These are phyloP conservation scores for Chenopodium suecicum DNA, from an alignment of 148 eudicot genomes.

Conservation along the genomic window DNA sequence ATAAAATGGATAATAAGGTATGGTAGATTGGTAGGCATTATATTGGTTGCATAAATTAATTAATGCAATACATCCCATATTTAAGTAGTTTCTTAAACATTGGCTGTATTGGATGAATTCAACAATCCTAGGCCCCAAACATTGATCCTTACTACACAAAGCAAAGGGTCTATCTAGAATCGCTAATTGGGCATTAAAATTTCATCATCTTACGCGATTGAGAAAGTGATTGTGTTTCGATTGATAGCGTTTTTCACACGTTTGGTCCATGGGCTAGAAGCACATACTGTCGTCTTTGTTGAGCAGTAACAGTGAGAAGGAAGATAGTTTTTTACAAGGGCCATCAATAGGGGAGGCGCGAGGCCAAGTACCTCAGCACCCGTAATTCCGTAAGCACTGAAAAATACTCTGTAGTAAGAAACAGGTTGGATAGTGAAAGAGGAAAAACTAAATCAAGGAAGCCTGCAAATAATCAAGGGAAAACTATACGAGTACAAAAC, in stretches of 20 bases:
- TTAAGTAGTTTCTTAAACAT: neutral
- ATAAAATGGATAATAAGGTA: neutral
- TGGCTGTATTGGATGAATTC: neutral
- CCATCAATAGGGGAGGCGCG: too few relatives aligned
- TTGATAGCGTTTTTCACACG: too few relatives aligned
- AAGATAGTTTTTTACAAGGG: too few relatives aligned
- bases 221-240: too few relatives aligned
- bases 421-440: too few relatives aligned
- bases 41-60: conserved; percentile 4
- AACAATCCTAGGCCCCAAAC: neutral
- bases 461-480: neutral
- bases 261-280: too few relatives aligned
- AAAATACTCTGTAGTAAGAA: too few relatives aligned
- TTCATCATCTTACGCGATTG: too few relatives aligned
- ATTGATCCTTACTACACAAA: neutral
- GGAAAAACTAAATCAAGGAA: neutral
- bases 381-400: too few relatives aligned
- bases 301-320: too few relatives aligned
- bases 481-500: neutral
- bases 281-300: too few relatives aligned
- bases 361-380: too few relatives aligned
- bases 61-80: neutral
- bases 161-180: neutral
- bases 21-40: neutral
- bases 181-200: neutral